Evolutionary conservation across 495 filamentous ascomycete genomes (phyloP).

Genomic region (Aspergillus affinis): DNA sequence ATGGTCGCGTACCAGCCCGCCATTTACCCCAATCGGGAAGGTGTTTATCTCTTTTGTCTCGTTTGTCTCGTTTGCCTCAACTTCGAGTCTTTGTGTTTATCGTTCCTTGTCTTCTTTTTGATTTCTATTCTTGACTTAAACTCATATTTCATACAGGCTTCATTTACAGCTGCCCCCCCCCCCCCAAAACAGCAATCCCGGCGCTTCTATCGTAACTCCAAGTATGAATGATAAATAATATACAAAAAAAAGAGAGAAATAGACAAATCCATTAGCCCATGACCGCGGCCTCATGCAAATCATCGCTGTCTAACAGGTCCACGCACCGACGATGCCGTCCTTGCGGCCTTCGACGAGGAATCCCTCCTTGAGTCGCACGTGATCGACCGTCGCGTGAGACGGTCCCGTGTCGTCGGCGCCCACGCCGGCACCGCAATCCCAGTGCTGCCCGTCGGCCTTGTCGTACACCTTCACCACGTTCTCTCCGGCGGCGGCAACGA

Average conservation of each 20-base stretch:
- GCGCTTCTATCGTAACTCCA: not conserved
- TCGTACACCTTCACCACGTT: conserved; percentile 96
- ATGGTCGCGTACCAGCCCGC: not conserved
- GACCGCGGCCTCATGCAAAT: conserved; percentile 4
- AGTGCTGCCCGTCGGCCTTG: conserved; percentile 91
- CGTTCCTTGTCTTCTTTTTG: not conserved
- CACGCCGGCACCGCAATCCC: conserved; percentile 91
- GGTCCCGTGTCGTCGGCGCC: conserved; percentile 60
- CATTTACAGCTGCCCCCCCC: not conserved
- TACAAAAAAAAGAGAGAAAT: not conserved
- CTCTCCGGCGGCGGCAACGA: conserved; percentile 87
- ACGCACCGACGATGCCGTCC: conserved; percentile 87
- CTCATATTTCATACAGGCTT: not conserved
- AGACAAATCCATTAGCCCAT: not conserved
- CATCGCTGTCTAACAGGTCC: conserved; percentile 67
- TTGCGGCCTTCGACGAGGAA: conserved; percentile 89
- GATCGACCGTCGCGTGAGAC: conserved; percentile 71
- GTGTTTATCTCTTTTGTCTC: not conserved
- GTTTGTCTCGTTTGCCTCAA: not conserved
- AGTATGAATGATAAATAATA: not conserved
- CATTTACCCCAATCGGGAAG: not conserved
- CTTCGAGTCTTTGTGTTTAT: too few species aligned
- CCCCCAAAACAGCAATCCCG: not conserved
- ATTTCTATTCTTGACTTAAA: not conserved
- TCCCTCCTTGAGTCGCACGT: conserved; percentile 88